Evolutionary conservation across 345 rosid species (phyloP).

Genomic region (Raphanus raphanistrum): DNA sequence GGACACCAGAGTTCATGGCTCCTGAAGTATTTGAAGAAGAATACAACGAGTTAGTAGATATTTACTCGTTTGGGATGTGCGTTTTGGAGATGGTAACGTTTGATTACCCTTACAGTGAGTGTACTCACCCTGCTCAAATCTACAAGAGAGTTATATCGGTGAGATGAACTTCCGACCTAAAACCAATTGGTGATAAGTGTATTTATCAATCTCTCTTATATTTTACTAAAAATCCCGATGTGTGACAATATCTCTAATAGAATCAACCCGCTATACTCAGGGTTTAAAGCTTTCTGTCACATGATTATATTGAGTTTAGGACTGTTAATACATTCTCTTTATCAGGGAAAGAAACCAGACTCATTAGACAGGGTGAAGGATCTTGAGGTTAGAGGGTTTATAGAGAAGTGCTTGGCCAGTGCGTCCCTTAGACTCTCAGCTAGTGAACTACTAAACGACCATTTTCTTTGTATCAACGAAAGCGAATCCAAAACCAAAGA

Average conservation of each 20-base stretch:
- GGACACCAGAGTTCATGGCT: constrained; percentile 99
- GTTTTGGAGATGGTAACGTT: constrained; percentile 91
- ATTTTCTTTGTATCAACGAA: constrained; percentile 57
- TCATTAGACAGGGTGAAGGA: constrained; percentile 80
- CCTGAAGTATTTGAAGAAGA: constrained; percentile 94
- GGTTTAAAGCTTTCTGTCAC: not conserved
- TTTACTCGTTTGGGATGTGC: constrained; percentile 97
- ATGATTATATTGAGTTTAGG: not conserved
- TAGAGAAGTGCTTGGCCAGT: constrained; percentile 89
- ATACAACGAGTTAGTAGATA: constrained; percentile 87
- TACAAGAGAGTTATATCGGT: constrained; percentile 94
- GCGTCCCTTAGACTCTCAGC: constrained; percentile 85
- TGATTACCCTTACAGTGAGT: constrained; percentile 94
- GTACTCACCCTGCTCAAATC: constrained; percentile 90
- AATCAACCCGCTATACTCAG: not conserved
- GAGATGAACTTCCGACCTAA: constrained; percentile 31
- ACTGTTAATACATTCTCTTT: not conserved
- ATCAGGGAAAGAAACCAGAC: constrained; percentile 91
- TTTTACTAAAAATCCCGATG: not conserved
- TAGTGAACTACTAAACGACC: constrained; percentile 75
- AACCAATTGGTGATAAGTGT: not conserved
- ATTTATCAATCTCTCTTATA: not conserved
- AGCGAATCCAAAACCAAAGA: not conserved
- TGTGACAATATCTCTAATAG: not conserved
- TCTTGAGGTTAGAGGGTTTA: constrained; percentile 70